phyloP scores from a whole-genome alignment of 805 yeast species.

The Hermanozyma aechmeae region DNA sequence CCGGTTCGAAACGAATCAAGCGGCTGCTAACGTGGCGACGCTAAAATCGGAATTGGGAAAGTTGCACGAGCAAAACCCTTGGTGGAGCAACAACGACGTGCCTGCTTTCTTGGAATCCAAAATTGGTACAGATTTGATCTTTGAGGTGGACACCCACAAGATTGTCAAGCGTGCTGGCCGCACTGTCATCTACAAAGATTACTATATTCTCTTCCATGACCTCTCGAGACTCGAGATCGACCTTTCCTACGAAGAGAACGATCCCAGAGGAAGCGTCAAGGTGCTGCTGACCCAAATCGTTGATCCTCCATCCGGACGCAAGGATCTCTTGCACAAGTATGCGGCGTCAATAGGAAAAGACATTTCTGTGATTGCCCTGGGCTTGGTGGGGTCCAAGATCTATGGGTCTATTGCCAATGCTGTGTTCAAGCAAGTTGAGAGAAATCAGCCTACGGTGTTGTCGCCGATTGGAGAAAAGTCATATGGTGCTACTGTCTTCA shows the following conservation, averaged over 20 bases:
- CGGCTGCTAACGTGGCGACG: slow-evolving; percentile 15
- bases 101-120: slow-evolving; percentile 43
- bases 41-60: slow-evolving; percentile 22
- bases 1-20: too few species aligned
- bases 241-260: slow-evolving; percentile 42
- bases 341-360: slow-evolving; percentile 43
- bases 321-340: slow-evolving; percentile 39
- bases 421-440: slow-evolving; percentile 11
- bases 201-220: slow-evolving; percentile 65
- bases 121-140: slow-evolving; percentile 41
- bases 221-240: slow-evolving; percentile 58
- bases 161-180: slow-evolving; percentile 52
- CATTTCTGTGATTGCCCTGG: slow-evolving; percentile 29
- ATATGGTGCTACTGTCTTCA: slow-evolving; percentile 66
- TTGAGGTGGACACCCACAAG: slow-evolving; percentile 54
- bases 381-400: slow-evolving; percentile 23
- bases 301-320: slow-evolving; percentile 37
- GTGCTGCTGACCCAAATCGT: slow-evolving; percentile 16
- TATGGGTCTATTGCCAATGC: slow-evolving; percentile 17
- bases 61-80: slow-evolving; percentile 25
- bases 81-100: slow-evolving; percentile 61
- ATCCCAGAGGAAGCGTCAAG: slow-evolving; percentile 44
- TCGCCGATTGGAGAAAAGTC: slow-evolving; percentile 57
- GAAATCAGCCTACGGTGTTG: slow-evolving; percentile 18
- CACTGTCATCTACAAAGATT: slow-evolving; percentile 43